These are phyloP conservation scores for Candida saitoana DNA, from an alignment of 805 yeast genomes.

Conservation along the genomic window DNA sequence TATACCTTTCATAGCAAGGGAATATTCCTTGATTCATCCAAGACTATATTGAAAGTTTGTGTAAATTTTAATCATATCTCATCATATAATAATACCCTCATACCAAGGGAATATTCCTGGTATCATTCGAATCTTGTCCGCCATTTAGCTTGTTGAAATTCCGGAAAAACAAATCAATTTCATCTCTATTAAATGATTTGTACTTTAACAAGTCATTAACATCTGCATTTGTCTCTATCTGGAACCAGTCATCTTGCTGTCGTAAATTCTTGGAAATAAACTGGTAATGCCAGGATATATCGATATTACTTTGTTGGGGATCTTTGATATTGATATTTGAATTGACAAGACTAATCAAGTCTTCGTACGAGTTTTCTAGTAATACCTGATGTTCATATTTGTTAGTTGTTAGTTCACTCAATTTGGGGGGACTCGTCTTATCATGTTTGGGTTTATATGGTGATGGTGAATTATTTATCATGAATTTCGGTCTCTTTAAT, in stretches of 20 bases:
- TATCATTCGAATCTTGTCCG: not conserved
- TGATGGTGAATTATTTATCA: not conserved
- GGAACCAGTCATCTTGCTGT: conserved; percentile 18
- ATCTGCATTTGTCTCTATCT: conserved; percentile 9
- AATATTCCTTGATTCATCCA: too few relatives aligned
- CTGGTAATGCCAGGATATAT: conserved; percentile 19
- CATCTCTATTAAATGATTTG: conserved; percentile 9
- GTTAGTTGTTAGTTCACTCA: conserved; percentile 4
- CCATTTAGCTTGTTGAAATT: conserved; percentile 4
- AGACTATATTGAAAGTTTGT: too few relatives aligned
- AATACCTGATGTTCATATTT: conserved; percentile 16
- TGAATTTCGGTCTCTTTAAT: not conserved
- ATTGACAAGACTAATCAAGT: conserved; percentile 16
- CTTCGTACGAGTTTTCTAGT: conserved; percentile 15
- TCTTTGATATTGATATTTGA: conserved; percentile 8
- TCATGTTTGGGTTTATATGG: conserved; percentile 2
- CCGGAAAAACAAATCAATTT: conserved; percentile 23
- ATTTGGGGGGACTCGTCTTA: conserved; percentile 3
- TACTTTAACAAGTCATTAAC: conserved; percentile 2
- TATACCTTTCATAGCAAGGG: too few relatives aligned
- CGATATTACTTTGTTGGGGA: conserved; percentile 13
- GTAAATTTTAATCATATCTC: too few relatives aligned
- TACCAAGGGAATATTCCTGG: not conserved
- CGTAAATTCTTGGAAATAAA: conserved; percentile 24
- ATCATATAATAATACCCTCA: too few relatives aligned